Evolutionary conservation across 768 basidiomycete genomes (phyloP).

Genomic region (Boletus pseudopeckii): DNA sequence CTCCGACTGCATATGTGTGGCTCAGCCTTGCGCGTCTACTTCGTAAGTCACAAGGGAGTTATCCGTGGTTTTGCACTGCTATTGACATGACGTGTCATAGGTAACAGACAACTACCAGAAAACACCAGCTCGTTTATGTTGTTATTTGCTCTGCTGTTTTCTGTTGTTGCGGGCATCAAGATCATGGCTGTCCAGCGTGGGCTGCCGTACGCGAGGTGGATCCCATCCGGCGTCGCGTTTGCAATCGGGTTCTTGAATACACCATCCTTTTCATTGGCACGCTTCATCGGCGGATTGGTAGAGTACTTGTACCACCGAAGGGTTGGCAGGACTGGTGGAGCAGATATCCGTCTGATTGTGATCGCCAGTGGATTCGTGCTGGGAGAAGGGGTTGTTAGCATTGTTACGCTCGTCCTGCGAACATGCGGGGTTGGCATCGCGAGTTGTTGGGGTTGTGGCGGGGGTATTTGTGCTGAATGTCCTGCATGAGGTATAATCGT

Average conservation of each 20-base stretch:
- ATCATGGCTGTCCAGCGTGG: conserved; percentile 49
- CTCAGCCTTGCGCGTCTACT: conserved; percentile 70
- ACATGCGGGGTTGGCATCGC: conserved; percentile 69
- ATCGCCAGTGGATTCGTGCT: conserved; percentile 94
- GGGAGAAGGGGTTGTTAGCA: conserved; percentile 88
- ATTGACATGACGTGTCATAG: conserved; percentile 36
- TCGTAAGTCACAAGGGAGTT: conserved; percentile 43
- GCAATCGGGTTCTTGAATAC: conserved; percentile 96
- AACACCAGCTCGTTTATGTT: conserved; percentile 78
- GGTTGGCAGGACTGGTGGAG: conserved; percentile 44
- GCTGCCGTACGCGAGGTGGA: conserved; percentile 63
- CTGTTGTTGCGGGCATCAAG: conserved; percentile 63
- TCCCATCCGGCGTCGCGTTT: conserved; percentile 92
- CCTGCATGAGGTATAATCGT: conserved; percentile 33
- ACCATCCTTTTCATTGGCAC: conserved; percentile 89
- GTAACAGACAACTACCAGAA: conserved; percentile 78
- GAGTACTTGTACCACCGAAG: conserved; percentile 66
- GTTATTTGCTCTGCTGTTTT: conserved; percentile 70
- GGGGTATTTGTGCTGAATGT: conserved; percentile 71
- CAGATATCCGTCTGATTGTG: conserved; percentile 75
- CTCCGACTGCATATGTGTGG: conserved; percentile 96
- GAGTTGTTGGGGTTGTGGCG: conserved; percentile 87
- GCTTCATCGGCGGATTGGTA: conserved; percentile 81
- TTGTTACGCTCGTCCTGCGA: conserved; percentile 70
- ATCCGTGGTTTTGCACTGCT: not conserved